Evolutionary conservation across 257 asterid genomes (phyloP).

Genomic region (Ehretia macrophylla): DNA sequence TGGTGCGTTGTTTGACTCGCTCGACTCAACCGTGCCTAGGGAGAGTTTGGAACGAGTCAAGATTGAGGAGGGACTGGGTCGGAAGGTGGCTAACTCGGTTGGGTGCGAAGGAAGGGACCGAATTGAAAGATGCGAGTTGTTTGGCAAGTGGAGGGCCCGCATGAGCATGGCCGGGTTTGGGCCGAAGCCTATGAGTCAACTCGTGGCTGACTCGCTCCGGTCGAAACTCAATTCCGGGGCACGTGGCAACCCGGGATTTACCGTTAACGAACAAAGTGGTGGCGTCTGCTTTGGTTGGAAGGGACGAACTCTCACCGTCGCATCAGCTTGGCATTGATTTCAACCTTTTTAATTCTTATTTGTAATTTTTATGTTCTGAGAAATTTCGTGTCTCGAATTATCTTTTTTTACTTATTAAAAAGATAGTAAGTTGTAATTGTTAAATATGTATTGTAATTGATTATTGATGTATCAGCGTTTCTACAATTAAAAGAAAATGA

Average conservation of each 20-base stretch:
- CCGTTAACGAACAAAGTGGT: constrained; percentile 58
- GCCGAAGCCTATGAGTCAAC: constrained; percentile 46
- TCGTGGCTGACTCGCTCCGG: constrained; percentile 47
- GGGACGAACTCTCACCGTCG: constrained; percentile 83
- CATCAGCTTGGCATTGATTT: constrained; percentile 74
- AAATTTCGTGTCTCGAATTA: too few relatives aligned
- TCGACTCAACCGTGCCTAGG: constrained; percentile 48
- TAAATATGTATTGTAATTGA: too few relatives aligned
- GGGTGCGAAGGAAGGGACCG: constrained; percentile 95
- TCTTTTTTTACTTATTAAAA: too few relatives aligned
- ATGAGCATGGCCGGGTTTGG: constrained; percentile 78
- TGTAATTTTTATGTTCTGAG: constrained; percentile 17
- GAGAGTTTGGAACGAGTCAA: constrained; percentile 43
- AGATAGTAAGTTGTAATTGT: too few relatives aligned
- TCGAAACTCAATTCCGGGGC: constrained; percentile 49
- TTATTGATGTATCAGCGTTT: too few relatives aligned
- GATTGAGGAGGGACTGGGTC: constrained; percentile 75
- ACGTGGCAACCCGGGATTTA: constrained; percentile 88
- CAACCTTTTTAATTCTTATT: constrained; percentile 32
- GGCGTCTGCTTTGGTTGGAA: constrained; percentile 82
- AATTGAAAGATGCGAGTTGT: constrained; percentile 77
- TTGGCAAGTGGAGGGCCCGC: constrained; percentile 92
- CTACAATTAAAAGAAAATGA: too few relatives aligned
- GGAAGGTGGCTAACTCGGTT: constrained; percentile 68
- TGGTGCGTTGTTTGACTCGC: constrained; percentile 64